These are phyloP conservation scores for Buxus sempervirens DNA, from an alignment of 164 flowering plant species.

Conservation along the genomic window DNA sequence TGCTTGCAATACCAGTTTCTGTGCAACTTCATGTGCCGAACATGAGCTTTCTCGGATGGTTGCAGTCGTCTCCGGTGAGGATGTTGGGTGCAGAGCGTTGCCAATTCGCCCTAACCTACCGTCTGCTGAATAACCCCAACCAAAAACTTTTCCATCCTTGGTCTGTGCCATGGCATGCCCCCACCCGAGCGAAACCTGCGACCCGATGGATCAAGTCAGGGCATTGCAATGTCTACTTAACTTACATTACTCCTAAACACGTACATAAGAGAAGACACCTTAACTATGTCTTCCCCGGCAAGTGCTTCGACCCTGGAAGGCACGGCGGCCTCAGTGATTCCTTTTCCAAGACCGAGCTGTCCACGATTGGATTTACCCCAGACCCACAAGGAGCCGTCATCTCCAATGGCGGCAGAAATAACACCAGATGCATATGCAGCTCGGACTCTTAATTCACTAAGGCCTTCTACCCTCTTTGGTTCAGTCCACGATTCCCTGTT, in stretches of 20 bases:
- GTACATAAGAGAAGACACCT: constrained; percentile 40
- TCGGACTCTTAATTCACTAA: constrained; percentile 47
- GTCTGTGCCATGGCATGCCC: constrained; percentile 81
- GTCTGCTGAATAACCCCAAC: constrained; percentile 92
- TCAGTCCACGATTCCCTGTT: constrained; percentile 63
- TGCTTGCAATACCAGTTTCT: constrained; percentile 57
- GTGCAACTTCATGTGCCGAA: constrained; percentile 45
- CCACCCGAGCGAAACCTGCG: constrained; percentile 91
- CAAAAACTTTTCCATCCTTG: constrained; percentile 72
- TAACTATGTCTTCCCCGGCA: constrained; percentile 59
- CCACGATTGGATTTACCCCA: constrained; percentile 98
- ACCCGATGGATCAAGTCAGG: not conserved
- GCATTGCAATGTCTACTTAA: too few relatives aligned
- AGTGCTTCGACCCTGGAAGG: constrained; percentile 79
- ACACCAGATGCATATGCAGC: constrained; percentile 91
- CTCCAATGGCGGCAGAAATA: constrained; percentile 70
- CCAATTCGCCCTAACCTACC: constrained; percentile 78
- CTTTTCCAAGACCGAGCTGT: constrained; percentile 90
- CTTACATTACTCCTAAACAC: not conserved
- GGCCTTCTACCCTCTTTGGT: constrained; percentile 63
- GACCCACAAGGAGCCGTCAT: constrained; percentile 89
- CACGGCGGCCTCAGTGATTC: constrained; percentile 40
- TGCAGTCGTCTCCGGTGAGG: constrained; percentile 20
- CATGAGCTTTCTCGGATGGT: constrained; percentile 9
- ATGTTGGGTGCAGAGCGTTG: constrained; percentile 22